Percentiles rank a stretch among this genome's conserved stretches.
phyloP scores from a whole-genome alignment of 306 rosid species.

The Spatholobus suberectus region DNA sequence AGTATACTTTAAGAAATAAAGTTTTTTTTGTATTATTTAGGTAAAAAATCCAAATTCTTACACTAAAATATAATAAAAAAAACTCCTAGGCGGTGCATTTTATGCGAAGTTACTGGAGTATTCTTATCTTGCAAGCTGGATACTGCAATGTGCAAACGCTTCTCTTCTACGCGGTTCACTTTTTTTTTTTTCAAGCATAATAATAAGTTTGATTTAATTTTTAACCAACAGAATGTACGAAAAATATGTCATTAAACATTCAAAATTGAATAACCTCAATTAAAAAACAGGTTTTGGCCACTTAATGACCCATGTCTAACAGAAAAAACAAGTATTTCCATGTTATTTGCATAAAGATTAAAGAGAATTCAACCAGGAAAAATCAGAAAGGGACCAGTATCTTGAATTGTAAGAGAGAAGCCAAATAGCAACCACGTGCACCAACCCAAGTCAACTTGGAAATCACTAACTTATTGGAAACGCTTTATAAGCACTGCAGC shows the following conservation, averaged over 20 bases:
- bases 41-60: too few relatives aligned
- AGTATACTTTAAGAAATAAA: too few relatives aligned
- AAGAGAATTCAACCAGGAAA: constrained; percentile 31
- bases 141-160: too few relatives aligned
- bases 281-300: background rate
- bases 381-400: background rate
- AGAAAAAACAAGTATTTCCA: constrained; percentile 15
- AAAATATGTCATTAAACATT: background rate
- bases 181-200: background rate
- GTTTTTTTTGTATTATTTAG: too few relatives aligned
- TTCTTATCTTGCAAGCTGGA: background rate
- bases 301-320: background rate
- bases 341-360: background rate
- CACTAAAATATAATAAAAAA: too few relatives aligned
- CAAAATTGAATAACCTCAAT: background rate
- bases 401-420: constrained; percentile 22
- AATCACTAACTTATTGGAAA: constrained; percentile 50
- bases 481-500: constrained; percentile 38
- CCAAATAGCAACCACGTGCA: constrained; percentile 13
- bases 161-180: background rate
- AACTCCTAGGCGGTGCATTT: too few relatives aligned
- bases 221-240: background rate
- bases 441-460: constrained; percentile 35
- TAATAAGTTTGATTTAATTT: background rate
- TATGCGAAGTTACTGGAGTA: too few relatives aligned